Conservation (phyloP, 257 asterid species). For the Avicennia marina region DNA sequence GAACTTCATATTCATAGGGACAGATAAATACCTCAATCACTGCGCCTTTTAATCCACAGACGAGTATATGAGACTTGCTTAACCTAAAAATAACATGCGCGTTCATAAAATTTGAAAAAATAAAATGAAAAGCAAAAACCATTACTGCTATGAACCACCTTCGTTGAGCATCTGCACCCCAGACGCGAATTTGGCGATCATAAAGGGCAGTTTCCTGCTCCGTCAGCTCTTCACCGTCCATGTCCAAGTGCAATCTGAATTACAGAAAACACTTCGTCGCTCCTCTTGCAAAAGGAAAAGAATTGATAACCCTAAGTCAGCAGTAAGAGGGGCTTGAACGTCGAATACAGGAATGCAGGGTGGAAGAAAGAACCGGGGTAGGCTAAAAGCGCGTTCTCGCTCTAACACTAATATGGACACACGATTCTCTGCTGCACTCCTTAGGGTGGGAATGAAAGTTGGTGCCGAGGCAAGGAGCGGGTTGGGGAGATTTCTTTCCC, state of each 20-base stretch:
- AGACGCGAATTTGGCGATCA: slow-evolving; percentile 98
- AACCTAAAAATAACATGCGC: slow-evolving; percentile 35
- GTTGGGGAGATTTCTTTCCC: too few relatives aligned
- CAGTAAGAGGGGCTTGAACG: too few relatives aligned
- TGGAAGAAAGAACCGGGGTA: too few relatives aligned
- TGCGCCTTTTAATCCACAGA: slow-evolving; percentile 86
- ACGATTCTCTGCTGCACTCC: too few relatives aligned
- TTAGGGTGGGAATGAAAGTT: too few relatives aligned
- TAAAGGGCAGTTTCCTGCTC: slow-evolving; percentile 99
- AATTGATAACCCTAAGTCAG: slow-evolving; percentile 31
- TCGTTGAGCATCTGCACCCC: slow-evolving; percentile 99
- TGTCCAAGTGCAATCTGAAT: slow-evolving; percentile 31
- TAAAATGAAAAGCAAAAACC: not conserved
- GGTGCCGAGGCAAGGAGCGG: too few relatives aligned
- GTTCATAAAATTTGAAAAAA: not conserved
- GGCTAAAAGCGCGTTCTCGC: too few relatives aligned
- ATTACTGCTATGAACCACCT: slow-evolving; percentile 33
- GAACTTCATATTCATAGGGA: not conserved
- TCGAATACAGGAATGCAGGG: too few relatives aligned
- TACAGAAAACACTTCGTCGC: not conserved
- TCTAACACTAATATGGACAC: too few relatives aligned
- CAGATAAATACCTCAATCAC: slow-evolving; percentile 60
- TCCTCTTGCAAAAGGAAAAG: not conserved
- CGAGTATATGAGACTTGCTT: slow-evolving; percentile 83
- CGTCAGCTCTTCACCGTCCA: slow-evolving; percentile 77